Conservation (phyloP, 2,329 filamentous ascomycete species). For the Whalleya microplaca region DNA sequence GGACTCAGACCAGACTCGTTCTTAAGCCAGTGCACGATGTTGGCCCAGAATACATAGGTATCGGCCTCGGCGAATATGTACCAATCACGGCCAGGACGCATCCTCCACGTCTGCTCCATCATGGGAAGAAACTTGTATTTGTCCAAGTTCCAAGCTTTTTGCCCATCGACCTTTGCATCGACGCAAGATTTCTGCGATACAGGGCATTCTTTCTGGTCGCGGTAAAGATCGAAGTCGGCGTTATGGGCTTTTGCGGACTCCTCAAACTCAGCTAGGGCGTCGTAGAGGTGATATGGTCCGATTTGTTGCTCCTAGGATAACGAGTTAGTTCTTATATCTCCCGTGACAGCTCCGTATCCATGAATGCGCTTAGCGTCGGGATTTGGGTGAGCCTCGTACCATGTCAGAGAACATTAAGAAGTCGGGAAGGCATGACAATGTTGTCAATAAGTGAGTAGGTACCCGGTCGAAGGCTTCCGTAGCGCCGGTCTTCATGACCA, state of each 20-base stretch:
- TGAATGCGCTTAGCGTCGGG: background rate
- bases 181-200: conserved; percentile 51
- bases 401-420: conserved; percentile 62
- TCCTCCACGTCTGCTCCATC: conserved; percentile 57
- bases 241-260: conserved; percentile 44
- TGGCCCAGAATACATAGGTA: conserved; percentile 60
- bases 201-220: conserved; percentile 49
- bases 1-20: conserved; percentile 45
- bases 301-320: conserved; percentile 51
- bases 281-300: conserved; percentile 47
- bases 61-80: conserved; percentile 65
- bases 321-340: conserved; percentile 5
- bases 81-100: conserved; percentile 58
- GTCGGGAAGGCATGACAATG: conserved; percentile 57
- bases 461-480: conserved; percentile 58
- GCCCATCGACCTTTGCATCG: conserved; percentile 36
- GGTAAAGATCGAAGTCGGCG: conserved; percentile 50
- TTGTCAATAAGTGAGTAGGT: conserved; percentile 59
- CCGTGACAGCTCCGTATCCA: background rate
- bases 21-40: conserved; percentile 54
- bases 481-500: conserved; percentile 64
- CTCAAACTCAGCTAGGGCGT: conserved; percentile 42
- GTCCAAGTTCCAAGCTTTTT: conserved; percentile 57
- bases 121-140: conserved; percentile 67
- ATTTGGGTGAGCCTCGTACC: conserved; percentile 31